Percentiles rank a stretch among this genome's conserved stretches.
Conservation (phyloP, 352 stramenopile species). For the Saprolegnia diclina region DNA sequence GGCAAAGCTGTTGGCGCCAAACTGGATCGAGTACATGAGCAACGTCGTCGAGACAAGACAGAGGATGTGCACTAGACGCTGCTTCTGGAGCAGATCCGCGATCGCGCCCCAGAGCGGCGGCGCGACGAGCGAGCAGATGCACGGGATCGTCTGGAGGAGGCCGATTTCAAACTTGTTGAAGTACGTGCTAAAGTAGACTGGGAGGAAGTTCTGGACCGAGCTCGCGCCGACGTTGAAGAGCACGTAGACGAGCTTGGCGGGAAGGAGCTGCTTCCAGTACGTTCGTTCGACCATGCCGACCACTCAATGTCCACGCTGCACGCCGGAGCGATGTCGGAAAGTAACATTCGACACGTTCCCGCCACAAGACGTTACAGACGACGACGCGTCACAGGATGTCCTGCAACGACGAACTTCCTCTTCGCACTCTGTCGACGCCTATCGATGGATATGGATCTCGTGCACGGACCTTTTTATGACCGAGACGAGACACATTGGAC, state of each 20-base stretch:
- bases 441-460: too few relatives aligned
- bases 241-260: constrained; percentile 46
- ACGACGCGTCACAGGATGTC: too few relatives aligned
- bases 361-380: too few relatives aligned
- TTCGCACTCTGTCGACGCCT: too few relatives aligned
- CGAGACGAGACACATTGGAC: too few relatives aligned
- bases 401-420: too few relatives aligned
- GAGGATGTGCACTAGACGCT: constrained; percentile 57
- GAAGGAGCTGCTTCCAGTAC: neutral
- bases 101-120: constrained; percentile 60
- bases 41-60: constrained; percentile 51
- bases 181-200: constrained; percentile 37
- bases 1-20: constrained; percentile 46
- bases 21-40: constrained; percentile 67
- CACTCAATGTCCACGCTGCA: neutral
- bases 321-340: neutral
- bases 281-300: neutral
- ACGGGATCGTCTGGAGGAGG: constrained; percentile 55
- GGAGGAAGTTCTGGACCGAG: constrained; percentile 68
- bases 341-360: neutral
- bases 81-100: constrained; percentile 56
- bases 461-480: too few relatives aligned
- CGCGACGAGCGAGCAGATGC: constrained; percentile 64
- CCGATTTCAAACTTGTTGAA: constrained; percentile 75
- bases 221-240: constrained; percentile 56